Base-by-base conservation (phyloP, 129 eudicot genomes). In the Solidago caesia region DNA sequence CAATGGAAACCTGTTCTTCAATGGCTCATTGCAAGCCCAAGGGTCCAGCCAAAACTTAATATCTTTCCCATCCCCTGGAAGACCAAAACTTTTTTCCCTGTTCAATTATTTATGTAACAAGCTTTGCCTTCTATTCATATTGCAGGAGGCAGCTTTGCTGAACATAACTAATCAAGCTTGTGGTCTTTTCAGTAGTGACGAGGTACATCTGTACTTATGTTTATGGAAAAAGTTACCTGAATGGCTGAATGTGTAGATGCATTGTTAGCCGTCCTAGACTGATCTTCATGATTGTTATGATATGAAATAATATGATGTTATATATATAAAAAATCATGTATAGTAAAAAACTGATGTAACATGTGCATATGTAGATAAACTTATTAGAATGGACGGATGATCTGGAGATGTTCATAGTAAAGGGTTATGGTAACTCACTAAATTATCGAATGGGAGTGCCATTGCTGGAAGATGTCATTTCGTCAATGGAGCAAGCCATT, bases 401-500 rank as follows among this genome's bases (percentile, higher is more conserved):
- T 74, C 63, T 95, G 77, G 99, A 95, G 91, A 77, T 83, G 72
- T 95, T 95, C 77, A 73, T 88, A 62, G 73, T 91, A 49, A 95
- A 95, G 84, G 99, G 97, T 71, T 95, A 95, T 68, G 99, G 99
- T 52, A 95, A 91, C 68, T 82, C 97, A 45, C 71, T 95, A 58
- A 95, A 95, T 79, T 95, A 95, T 77, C 94, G 89, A 60, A 91
- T 95, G 99, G 99, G 99, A 74, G 88, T 95, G 58, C 99, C 99
- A 64, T 78, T 95, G 77, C 87, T 95, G 66, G 75, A 89, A 56
- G 99, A 95, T 78, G 97, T 95, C 51, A 75, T 95, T 63, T 84
- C 81, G 80, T 88, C 99, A 68, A 95, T 91, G 99, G 99, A 95
- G 77, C 79, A 85, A 15, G 97, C 97, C 61, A 89, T 91, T 52